phyloP scores from a whole-genome alignment of 73 alveolate genomes.

The Symbiodinium pilosum region DNA sequence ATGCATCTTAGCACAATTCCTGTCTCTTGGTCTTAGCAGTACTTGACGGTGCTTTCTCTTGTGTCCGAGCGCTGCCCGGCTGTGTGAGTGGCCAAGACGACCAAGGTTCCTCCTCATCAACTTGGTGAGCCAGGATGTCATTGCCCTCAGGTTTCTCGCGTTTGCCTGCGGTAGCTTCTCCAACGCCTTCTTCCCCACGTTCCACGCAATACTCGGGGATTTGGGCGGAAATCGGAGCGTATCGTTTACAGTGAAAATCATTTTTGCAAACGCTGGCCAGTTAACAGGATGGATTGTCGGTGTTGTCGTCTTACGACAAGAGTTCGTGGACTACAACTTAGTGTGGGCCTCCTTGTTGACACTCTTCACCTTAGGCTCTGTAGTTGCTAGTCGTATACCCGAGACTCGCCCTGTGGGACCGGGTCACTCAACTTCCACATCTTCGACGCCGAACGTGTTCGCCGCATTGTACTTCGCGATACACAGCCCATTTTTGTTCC shows the following conservation, averaged over 20 bases:
- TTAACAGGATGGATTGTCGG: not conserved
- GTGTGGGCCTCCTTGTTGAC: not conserved
- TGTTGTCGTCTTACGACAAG: not conserved
- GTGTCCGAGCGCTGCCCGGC: no score
- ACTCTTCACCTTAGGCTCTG: not conserved
- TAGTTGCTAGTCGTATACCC: not conserved
- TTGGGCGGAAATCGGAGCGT: conserved; percentile 2
- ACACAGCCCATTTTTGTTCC: not conserved
- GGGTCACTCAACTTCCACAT: not conserved
- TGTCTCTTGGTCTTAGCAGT: conserved; percentile 9
- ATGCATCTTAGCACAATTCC: not conserved
- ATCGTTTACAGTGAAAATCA: not conserved
- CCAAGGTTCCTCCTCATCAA: not conserved
- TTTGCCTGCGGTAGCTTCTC: not conserved
- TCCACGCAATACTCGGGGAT: conserved; percentile 9
- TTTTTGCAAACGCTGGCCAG: conserved; percentile 11
- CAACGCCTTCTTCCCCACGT: not conserved
- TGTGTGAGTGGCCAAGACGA: no score
- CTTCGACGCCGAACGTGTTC: not conserved
- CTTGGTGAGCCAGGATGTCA: not conserved
- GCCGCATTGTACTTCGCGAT: not conserved
- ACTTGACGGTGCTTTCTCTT: no score
- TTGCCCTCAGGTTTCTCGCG: not conserved
- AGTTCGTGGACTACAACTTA: conserved; percentile 15
- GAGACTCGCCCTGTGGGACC: not conserved